Base-by-base conservation (phyloP, 2,329 filamentous ascomycete species). In the Talaromyces sp. region DNA sequence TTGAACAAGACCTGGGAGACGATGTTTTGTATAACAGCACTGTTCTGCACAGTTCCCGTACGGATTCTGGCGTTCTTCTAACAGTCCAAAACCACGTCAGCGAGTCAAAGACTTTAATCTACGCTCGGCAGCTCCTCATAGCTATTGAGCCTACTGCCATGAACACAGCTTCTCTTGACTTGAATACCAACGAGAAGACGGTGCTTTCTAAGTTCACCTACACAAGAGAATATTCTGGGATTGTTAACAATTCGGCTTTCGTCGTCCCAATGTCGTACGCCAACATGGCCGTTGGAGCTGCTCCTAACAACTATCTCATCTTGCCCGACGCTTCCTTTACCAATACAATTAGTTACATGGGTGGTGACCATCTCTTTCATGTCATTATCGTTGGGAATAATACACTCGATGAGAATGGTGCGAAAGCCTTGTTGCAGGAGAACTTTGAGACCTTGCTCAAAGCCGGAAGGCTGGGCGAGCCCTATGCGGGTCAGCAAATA, bases 201-300 rank as follows among this genome's bases (percentile, higher is more conserved):
- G 64, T 77, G 24, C 73, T 80, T 56, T 62, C 65, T 59, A 73
- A 75, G 61, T 75, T 77, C 62, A 62, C 63, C n/a, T 72, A 67
- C 55, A 68, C 67, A 4, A 66, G 68, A 35, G 73, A 75, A 64
- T 74, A 70, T 64, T 69, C 73, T 21, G 72, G 69, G 21, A 64
- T 77, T 21, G 64, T 77, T 32, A 69, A 68, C 55, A 72, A 75
- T 60, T 60, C 69, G 0, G 69, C 67, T n/a, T 70, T 78, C 7
- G 64, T 64, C 2, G 38, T 38, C 11, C 10, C 58, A n/a, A 65
- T 63, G 57, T 49, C 61, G 9, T 65, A 67, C 53, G 63, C 57
- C 53, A 68, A 68, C 50, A 55, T 68, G 58, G 85, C 86, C 63
- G 69, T 86, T 17, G 82, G 81, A 0, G 83, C 66, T 2, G 67